Evolutionary conservation across 1,139 yeast genomes (phyloP).

Genomic region (Nakaseomyces sp.): DNA sequence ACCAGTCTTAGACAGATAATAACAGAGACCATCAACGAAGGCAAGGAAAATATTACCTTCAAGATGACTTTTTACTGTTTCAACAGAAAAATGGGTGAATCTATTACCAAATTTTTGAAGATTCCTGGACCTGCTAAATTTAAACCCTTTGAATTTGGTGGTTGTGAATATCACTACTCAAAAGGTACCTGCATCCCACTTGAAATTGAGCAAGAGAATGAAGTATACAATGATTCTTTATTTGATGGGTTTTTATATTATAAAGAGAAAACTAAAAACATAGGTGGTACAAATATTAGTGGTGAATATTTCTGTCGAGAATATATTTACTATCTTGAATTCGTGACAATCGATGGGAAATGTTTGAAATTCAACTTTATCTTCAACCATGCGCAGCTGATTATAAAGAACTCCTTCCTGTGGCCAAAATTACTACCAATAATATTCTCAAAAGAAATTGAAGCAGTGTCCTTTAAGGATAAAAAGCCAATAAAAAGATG

Average conservation of each 20-base stretch:
- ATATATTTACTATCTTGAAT: slow-evolving; percentile 1
- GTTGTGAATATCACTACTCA: neutral
- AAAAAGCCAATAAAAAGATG: neutral
- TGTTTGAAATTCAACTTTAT: neutral
- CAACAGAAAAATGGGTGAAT: slow-evolving; percentile 4
- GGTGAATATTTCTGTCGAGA: neutral
- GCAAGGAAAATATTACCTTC: neutral
- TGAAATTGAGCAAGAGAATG: neutral
- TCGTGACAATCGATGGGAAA: neutral
- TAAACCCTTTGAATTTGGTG: neutral
- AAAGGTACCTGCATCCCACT: slow-evolving; percentile 1
- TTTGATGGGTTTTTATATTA: slow-evolving; percentile 4
- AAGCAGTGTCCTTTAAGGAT: slow-evolving; percentile 5
- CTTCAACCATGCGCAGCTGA: slow-evolving; percentile 2
- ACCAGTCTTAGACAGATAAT: slow-evolving; percentile 9
- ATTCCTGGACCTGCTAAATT: neutral
- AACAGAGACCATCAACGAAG: neutral
- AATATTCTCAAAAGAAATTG: slow-evolving; percentile 10
- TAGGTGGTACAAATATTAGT: neutral
- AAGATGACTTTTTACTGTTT: slow-evolving; percentile 6
- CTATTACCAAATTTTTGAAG: neutral
- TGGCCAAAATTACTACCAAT: slow-evolving; percentile 9
- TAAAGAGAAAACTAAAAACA: slow-evolving; percentile 1
- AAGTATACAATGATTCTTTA: neutral
- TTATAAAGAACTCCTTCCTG: slow-evolving; percentile 2